Percentiles rank a stretch among this genome's conserved stretches.
phyloP scores from a whole-genome alignment of 164 flowering plant genomes.

The Magnolia officinalis region DNA sequence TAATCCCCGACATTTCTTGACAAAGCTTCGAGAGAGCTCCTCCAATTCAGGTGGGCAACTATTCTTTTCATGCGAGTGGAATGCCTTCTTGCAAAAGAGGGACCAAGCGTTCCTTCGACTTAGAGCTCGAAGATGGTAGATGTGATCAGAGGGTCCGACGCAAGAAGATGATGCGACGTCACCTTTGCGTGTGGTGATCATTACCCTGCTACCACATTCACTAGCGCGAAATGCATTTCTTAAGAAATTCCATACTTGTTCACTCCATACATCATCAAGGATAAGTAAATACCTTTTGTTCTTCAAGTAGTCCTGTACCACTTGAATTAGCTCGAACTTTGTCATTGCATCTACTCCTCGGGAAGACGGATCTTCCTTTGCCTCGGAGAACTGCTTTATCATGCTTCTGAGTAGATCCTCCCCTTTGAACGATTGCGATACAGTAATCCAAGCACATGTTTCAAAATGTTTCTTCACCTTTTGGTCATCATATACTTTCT shows the following conservation, averaged over 20 bases:
- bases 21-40: constrained; percentile 4
- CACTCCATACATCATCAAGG: constrained; percentile 38
- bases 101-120: background rate
- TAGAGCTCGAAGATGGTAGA: constrained; percentile 1
- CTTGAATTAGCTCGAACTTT: constrained; percentile 20
- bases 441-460: constrained; percentile 18
- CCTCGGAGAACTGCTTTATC: constrained; percentile 3
- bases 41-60: background rate
- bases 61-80: background rate
- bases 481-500: no score
- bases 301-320: background rate
- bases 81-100: constrained; percentile 10
- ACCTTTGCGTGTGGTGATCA: constrained; percentile 31
- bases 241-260: constrained; percentile 21
- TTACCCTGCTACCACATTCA: constrained; percentile 25
- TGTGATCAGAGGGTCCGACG: background rate
- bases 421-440: constrained; percentile 4
- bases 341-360: constrained; percentile 10
- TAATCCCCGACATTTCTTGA: constrained; percentile 19
- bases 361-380: background rate
- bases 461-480: no score
- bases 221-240: constrained; percentile 24
- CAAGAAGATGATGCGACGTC: background rate
- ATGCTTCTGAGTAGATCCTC: constrained; percentile 7
- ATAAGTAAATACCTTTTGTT: constrained; percentile 20